Evolutionary conservation across 306 rosid genomes (phyloP), one percentile per base, ranked within the genome.

Genomic region (Pueraria montana): DNA sequence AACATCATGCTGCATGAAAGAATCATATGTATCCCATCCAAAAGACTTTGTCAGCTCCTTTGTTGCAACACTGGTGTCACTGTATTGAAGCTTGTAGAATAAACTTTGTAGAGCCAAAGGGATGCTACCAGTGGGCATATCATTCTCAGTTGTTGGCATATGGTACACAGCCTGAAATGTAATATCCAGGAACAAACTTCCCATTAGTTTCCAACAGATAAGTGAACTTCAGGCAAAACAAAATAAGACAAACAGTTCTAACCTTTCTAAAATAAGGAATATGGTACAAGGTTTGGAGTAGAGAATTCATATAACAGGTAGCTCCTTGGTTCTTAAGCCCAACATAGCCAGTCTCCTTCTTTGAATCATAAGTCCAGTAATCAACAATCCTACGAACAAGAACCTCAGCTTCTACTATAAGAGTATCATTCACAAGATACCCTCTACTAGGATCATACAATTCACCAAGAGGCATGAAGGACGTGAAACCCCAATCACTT

Each of bases 251-350:
- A 72, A 36, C 17, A 50, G 55, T 58, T 68, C 87, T 73, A 36
- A 92, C 97, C 97, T 92, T 92, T 75, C 97, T 90, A 56, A 92
- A 92, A 82, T 92, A 91, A 53, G 97, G 97, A 87, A 92, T 91
- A 82, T 92, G 97, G 75, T 89, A 92, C 69, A 92, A 68, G 72
- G 94, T 91, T 78, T 92, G 97, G 20, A 92, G 97, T 52, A 92
- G 91, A 72, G 94, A 92, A 70, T 92, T 92, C 97, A 92, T 92
- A 66, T 92, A 92, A 81, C 97, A 92, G 18, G 97, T 92, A 49
- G 97, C 97, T 86, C 97, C 97, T 82, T 92, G 97, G 85, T 91
- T 92, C 82, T 92, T 92, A 65, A 92, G 97, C 79, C 97, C 97
- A 26, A 92, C 97, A 85, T 82, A 92, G 80, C 94, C 97, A 8